A percentile compares a stretch with the other conserved stretches of the same genome.
Conservation (phyloP, 352 stramenopile genomes). For the Globisporangium splendens region DNA sequence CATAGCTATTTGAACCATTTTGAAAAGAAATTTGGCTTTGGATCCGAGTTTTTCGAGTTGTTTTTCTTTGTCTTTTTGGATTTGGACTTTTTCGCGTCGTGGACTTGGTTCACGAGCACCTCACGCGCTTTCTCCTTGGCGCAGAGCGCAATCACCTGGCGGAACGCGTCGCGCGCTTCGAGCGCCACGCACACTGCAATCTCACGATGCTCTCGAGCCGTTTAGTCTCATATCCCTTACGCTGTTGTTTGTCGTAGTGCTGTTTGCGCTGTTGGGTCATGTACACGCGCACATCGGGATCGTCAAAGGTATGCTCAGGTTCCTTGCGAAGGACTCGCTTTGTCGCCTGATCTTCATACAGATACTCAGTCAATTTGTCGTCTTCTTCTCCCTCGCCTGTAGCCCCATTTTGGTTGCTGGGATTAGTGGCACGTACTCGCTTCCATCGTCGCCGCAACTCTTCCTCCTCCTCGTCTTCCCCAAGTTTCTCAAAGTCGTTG, state of each 20-base stretch:
- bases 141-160: constrained; percentile 49
- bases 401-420: not conserved
- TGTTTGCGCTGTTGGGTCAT: constrained; percentile 43
- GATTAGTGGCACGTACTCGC: not conserved
- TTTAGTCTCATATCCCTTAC: constrained; percentile 35
- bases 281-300: constrained; percentile 21
- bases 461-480: constrained; percentile 3
- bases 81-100: constrained; percentile 15
- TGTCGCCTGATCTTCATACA: constrained; percentile 59
- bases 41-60: not conserved
- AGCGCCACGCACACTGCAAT: constrained; percentile 76
- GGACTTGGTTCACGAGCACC: constrained; percentile 19
- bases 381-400: constrained; percentile 5
- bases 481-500: constrained; percentile 24
- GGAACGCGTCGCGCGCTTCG: constrained; percentile 59
- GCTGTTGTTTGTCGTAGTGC: constrained; percentile 29
- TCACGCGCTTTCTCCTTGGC: constrained; percentile 66
- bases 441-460: constrained; percentile 18
- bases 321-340: constrained; percentile 33
- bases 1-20: constrained; percentile 1
- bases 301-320: constrained; percentile 22
- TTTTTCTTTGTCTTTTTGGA: not conserved
- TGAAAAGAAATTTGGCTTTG: constrained; percentile 14
- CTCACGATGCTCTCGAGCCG: constrained; percentile 51
- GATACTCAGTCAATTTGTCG: constrained; percentile 27